Evolutionary conservation across 2,329 filamentous ascomycete genomes (phyloP).

Genomic region (Diaporthe citrichinensis): DNA sequence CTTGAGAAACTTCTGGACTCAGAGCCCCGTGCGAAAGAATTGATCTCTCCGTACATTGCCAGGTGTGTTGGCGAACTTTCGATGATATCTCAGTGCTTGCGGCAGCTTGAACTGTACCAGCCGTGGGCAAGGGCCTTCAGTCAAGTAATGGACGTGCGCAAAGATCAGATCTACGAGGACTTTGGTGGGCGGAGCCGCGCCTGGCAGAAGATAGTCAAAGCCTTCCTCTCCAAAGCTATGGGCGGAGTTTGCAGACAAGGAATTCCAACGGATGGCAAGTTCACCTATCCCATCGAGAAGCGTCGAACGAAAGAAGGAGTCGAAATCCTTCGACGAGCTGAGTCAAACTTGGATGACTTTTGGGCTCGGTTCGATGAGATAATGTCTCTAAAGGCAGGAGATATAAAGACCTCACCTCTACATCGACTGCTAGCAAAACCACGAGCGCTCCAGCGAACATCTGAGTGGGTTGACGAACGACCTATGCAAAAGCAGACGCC

Average conservation of each 20-base stretch:
- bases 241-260: slow-evolving; percentile 44
- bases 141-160: slow-evolving; percentile 44
- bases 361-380: not conserved
- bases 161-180: slow-evolving; percentile 48
- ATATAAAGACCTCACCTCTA: not conserved
- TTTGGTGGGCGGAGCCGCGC: slow-evolving; percentile 37
- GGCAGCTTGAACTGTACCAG: slow-evolving; percentile 61
- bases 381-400: not conserved
- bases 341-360: not conserved
- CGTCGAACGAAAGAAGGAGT: slow-evolving; percentile 61
- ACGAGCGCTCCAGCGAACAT: not conserved
- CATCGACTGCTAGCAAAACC: not conserved
- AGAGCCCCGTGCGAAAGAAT: slow-evolving; percentile 52
- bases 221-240: not conserved
- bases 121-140: slow-evolving; percentile 63
- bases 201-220: not conserved
- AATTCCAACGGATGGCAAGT: slow-evolving; percentile 55
- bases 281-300: slow-evolving; percentile 60
- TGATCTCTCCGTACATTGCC: slow-evolving; percentile 56
- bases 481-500: not conserved
- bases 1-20: slow-evolving; percentile 59
- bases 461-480: not conserved
- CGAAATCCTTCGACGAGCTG: slow-evolving; percentile 42
- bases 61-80: slow-evolving; percentile 60
- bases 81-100: slow-evolving; percentile 59